A percentile compares a stretch with the other conserved stretches of the same genome.
phyloP scores from a whole-genome alignment of 495 filamentous ascomycete genomes.

The Xylaria intraflava region DNA sequence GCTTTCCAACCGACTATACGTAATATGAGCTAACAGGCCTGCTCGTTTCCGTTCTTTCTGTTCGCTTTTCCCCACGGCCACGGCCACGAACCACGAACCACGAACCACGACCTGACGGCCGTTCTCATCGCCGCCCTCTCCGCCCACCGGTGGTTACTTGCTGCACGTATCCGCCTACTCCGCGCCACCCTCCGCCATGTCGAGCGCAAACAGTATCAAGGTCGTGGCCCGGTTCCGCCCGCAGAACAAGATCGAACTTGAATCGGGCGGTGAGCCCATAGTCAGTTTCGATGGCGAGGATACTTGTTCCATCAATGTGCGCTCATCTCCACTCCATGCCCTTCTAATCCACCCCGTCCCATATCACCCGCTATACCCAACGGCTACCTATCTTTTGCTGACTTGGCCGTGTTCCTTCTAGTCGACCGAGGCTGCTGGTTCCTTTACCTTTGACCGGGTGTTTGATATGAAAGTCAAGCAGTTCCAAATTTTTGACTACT shows the following conservation, averaged over 20 bases:
- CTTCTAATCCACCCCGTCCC: conserved; percentile 1
- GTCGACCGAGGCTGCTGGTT: conserved; percentile 75
- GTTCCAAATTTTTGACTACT: conserved; percentile 91
- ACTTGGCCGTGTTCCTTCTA: conserved; percentile 29
- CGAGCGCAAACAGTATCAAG: conserved; percentile 54
- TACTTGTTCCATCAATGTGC: conserved; percentile 79
- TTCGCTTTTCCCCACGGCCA: conserved; percentile 3
- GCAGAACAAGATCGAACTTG: conserved; percentile 87
- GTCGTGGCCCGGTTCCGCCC: conserved; percentile 97
- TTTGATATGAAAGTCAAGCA: conserved; percentile 89
- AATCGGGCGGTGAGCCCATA: conserved; percentile 83
- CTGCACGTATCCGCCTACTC: conserved; percentile 32
- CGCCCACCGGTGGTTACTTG: conserved; percentile 15
- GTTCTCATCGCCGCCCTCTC: background rate
- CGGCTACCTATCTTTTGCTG: background rate
- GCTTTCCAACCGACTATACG: conserved; percentile 4
- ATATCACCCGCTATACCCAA: conserved; percentile 10
- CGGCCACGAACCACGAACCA: background rate
- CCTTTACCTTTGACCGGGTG: conserved; percentile 95
- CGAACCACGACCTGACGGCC: too few relatives aligned
- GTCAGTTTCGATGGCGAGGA: conserved; percentile 83
- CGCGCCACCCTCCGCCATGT: conserved; percentile 37
- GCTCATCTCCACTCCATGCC: conserved; percentile 27
- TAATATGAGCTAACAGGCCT: conserved; percentile 26
- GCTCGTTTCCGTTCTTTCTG: background rate